Conservation (phyloP, 306 rosid species). For the Quercus suber region DNA sequence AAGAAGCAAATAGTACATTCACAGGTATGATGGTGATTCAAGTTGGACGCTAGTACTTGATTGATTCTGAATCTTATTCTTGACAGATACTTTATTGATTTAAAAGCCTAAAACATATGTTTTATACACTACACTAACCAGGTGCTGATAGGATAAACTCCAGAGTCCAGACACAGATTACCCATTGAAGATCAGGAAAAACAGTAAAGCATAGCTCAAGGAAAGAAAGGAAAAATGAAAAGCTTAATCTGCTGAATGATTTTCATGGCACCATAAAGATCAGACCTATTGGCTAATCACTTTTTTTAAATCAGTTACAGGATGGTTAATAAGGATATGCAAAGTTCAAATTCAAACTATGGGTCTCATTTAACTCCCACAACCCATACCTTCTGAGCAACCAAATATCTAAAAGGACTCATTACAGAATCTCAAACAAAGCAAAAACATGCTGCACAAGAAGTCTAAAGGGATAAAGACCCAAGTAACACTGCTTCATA, state of each 20-base stretch:
- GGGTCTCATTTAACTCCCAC: too few relatives aligned
- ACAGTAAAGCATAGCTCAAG: not conserved
- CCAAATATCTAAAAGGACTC: not conserved
- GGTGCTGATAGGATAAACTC: not conserved
- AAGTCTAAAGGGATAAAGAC: not conserved
- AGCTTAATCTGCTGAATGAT: too few relatives aligned
- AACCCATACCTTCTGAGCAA: too few relatives aligned
- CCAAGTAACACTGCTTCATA: not conserved
- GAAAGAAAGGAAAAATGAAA: not conserved
- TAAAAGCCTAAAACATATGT: too few relatives aligned
- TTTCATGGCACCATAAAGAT: not conserved
- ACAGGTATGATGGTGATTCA: not conserved
- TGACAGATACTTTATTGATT: too few relatives aligned
- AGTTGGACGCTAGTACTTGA: not conserved
- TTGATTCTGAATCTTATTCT: not conserved
- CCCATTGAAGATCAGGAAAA: not conserved
- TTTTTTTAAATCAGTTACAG: too few relatives aligned
- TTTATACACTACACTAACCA: not conserved
- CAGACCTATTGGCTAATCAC: too few relatives aligned
- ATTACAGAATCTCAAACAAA: not conserved
- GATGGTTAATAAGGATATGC: too few relatives aligned
- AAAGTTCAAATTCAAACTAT: too few relatives aligned
- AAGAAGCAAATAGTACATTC: not conserved
- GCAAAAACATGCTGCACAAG: not conserved
- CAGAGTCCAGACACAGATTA: not conserved